These are phyloP conservation scores for Ophiostoma montium DNA, from an alignment of 2,329 filamentous ascomycete species.

Conservation along the genomic window DNA sequence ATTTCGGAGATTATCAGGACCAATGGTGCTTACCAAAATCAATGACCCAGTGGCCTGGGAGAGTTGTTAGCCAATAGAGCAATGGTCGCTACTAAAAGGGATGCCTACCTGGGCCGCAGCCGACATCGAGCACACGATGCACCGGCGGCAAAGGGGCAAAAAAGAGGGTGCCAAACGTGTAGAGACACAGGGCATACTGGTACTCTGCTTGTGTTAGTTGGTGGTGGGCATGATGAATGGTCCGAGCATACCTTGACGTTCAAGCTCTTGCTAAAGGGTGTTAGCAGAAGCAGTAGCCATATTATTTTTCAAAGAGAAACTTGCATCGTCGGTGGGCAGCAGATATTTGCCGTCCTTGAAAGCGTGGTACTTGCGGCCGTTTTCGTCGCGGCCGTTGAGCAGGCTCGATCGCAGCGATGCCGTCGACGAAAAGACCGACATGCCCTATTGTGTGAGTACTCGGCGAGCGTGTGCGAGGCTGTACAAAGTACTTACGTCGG, in stretches of 20 bases:
- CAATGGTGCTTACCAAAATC: slow-evolving; percentile 16
- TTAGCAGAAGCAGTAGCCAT: not conserved
- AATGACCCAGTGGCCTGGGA: slow-evolving; percentile 18
- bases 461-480: no score
- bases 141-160: slow-evolving; percentile 29
- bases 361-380: slow-evolving; percentile 25
- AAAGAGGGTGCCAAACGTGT: slow-evolving; percentile 29
- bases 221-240: no score
- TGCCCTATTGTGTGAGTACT: slow-evolving; percentile 11
- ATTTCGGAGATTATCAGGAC: not conserved
- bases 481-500: slow-evolving; percentile 14
- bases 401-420: slow-evolving; percentile 21
- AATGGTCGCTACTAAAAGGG: not conserved
- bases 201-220: slow-evolving; percentile 14
- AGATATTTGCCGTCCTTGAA: slow-evolving; percentile 26
- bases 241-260: no score
- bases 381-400: slow-evolving; percentile 19
- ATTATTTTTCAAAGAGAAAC: not conserved
- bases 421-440: slow-evolving; percentile 20
- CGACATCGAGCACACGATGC: slow-evolving; percentile 32
- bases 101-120: slow-evolving; percentile 27
- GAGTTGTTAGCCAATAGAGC: no score
- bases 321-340: slow-evolving; percentile 24
- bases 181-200: slow-evolving; percentile 24
- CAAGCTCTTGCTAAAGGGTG: no score